These are phyloP conservation scores for Rhodomyrtus tomentosa DNA, from an alignment of 345 rosid genomes.

Conservation along the genomic window DNA sequence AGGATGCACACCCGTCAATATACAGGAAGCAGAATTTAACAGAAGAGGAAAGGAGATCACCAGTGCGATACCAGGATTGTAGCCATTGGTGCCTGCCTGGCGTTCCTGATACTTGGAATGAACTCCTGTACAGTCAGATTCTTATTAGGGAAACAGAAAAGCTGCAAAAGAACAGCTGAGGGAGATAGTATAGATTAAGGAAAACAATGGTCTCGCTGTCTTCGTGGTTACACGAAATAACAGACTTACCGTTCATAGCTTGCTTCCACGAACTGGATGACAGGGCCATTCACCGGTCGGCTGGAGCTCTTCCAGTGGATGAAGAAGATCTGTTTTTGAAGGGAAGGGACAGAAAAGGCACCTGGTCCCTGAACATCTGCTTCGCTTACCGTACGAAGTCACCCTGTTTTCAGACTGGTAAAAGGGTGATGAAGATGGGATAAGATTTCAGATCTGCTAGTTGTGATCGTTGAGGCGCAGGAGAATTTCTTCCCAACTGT, in stretches of 20 bases:
- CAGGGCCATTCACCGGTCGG: neutral
- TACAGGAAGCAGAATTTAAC: conserved; percentile 18
- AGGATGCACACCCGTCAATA: conserved; percentile 33
- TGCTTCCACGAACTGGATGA: neutral
- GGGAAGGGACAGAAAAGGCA: neutral
- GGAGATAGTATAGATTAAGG: conserved; percentile 3
- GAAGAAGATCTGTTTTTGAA: neutral
- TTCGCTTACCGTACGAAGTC: neutral
- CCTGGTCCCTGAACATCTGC: neutral
- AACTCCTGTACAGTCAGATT: conserved; percentile 23
- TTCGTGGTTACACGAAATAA: neutral
- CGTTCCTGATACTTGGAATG: conserved; percentile 47
- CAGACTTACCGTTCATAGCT: neutral
- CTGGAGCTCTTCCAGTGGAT: neutral
- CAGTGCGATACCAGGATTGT: conserved; percentile 25
- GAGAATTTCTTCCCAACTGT: neutral
- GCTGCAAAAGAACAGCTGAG: neutral
- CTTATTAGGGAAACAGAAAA: conserved; percentile 3
- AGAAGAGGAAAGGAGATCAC: conserved; percentile 11
- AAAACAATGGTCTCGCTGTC: neutral
- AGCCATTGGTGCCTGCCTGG: conserved; percentile 59
- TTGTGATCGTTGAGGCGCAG: neutral
- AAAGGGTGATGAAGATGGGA: neutral
- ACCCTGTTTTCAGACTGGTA: neutral
- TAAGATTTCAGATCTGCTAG: neutral